These are phyloP conservation scores for Hyaloscypha finlandica DNA, from an alignment of 495 filamentous ascomycete genomes.

Conservation along the genomic window DNA sequence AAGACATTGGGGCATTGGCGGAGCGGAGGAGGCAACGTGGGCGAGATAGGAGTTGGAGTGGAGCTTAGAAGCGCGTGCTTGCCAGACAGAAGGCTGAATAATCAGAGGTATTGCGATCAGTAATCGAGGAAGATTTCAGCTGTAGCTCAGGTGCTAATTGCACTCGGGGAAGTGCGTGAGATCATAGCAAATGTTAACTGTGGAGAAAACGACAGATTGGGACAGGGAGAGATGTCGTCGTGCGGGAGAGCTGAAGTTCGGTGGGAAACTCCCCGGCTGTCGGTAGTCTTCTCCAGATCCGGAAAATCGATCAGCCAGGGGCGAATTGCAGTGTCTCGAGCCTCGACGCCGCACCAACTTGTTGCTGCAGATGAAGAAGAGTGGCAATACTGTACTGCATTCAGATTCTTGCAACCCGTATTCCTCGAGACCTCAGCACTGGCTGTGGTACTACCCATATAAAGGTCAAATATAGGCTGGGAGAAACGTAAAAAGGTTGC, in stretches of 20 bases:
- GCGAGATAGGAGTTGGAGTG: not conserved
- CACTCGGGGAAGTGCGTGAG: not conserved
- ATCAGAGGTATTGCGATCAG: not conserved
- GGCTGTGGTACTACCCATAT: not conserved
- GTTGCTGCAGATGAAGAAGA: not conserved
- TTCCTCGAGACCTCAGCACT: no score
- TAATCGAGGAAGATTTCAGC: not conserved
- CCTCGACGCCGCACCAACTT: not conserved
- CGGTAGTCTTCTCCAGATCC: constrained; percentile 4
- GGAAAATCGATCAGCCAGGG: not conserved
- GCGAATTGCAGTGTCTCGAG: not conserved
- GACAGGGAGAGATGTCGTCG: not conserved
- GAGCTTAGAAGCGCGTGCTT: not conserved
- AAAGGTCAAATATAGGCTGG: not conserved
- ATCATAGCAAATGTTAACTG: not conserved
- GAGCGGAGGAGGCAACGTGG: not conserved
- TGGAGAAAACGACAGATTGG: not conserved
- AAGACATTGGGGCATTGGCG: not conserved
- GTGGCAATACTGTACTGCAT: not conserved
- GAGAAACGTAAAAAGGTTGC: not conserved
- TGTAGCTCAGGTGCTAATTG: not conserved
- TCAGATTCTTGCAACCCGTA: not conserved
- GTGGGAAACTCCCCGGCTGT: not conserved
- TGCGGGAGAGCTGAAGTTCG: not conserved
- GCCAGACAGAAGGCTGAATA: not conserved